Percentiles rank a stretch among this genome's conserved stretches.
These are phyloP conservation scores for Leucocoprinus leucothites DNA, from an alignment of 768 basidiomycete species.

Conservation along the genomic window DNA sequence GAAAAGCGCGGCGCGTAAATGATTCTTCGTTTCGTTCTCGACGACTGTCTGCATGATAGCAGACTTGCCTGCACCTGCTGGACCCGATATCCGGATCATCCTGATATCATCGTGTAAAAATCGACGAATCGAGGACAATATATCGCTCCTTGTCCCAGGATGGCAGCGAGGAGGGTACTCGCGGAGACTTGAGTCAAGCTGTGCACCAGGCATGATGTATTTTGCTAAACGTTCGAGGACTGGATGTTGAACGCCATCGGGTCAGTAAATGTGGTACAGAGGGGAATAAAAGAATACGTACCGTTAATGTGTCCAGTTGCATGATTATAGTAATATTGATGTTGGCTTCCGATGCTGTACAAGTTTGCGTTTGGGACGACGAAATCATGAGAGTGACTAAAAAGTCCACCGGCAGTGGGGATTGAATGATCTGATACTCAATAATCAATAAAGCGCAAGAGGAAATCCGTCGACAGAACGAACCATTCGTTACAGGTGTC, in stretches of 20 bases:
- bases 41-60: constrained; percentile 7
- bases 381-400: constrained; percentile 2
- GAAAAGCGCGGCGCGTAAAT: neutral
- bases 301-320: neutral
- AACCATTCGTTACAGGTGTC: too few relatives aligned
- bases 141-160: neutral
- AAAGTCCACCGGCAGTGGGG: neutral
- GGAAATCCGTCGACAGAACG: too few relatives aligned
- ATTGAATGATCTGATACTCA: too few relatives aligned
- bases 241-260: neutral
- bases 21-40: neutral
- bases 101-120: neutral
- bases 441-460: too few relatives aligned
- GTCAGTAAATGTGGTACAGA: too few relatives aligned
- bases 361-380: neutral
- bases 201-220: neutral
- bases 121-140: neutral
- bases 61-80: constrained; percentile 5
- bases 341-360: constrained; percentile 7
- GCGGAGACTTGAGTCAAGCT: neutral
- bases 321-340: neutral
- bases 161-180: neutral
- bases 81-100: constrained; percentile 2
- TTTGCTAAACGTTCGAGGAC: neutral
- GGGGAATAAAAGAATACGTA: too few relatives aligned